These are phyloP conservation scores for Euryodendron excelsum DNA, from an alignment of 148 eudicot genomes.

Conservation along the genomic window DNA sequence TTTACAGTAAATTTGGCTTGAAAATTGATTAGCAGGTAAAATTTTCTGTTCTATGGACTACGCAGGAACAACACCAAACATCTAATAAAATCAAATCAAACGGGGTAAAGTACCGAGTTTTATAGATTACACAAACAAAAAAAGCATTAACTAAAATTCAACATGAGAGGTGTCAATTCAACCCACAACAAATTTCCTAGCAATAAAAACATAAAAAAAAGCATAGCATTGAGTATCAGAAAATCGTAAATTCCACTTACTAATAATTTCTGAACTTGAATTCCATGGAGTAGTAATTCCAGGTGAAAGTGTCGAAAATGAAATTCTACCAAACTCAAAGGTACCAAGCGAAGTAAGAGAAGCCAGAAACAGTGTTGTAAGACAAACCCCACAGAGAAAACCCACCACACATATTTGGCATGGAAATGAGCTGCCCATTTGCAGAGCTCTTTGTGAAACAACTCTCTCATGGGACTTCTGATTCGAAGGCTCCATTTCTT, in stretches of 20 bases:
- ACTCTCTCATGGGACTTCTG: slow-evolving; percentile 67
- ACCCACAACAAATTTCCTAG: background rate
- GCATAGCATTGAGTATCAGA: background rate
- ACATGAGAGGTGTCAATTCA: background rate
- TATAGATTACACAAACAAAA: background rate
- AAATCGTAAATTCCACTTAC: slow-evolving; percentile 40
- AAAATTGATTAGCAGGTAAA: background rate
- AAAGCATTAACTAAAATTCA: background rate
- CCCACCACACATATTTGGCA: slow-evolving; percentile 93
- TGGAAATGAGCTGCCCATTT: slow-evolving; percentile 78
- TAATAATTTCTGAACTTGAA: slow-evolving; percentile 35
- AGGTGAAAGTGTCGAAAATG: slow-evolving; percentile 43
- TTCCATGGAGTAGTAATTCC: slow-evolving; percentile 42
- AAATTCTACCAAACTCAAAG: slow-evolving; percentile 39
- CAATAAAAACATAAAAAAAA: background rate
- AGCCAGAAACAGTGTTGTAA: slow-evolving; percentile 77
- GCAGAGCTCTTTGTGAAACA: slow-evolving; percentile 73
- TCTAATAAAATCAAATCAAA: background rate
- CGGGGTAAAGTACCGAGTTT: background rate
- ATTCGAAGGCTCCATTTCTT: slow-evolving; percentile 53
- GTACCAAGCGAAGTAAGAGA: slow-evolving; percentile 67
- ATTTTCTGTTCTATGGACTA: background rate
- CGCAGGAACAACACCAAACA: background rate
- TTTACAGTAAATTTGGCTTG: background rate
- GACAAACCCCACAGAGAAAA: slow-evolving; percentile 79